phyloP scores from a whole-genome alignment of 2,329 filamentous ascomycete genomes.

The Byssochlamys sp. region DNA sequence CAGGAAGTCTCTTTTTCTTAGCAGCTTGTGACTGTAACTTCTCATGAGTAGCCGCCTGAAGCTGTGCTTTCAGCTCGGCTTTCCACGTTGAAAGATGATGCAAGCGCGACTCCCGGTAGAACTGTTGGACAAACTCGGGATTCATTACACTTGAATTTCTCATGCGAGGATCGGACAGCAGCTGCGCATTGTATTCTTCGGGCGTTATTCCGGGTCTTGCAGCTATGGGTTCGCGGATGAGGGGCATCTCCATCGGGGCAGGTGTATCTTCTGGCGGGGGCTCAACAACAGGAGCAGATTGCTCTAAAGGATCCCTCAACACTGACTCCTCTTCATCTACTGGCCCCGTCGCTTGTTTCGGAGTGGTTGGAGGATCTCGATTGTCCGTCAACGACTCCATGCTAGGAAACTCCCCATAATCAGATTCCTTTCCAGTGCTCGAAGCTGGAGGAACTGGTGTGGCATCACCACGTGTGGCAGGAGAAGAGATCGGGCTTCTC shows the following conservation, averaged over 20 bases:
- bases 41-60: conserved; percentile 70
- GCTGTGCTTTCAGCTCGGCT: conserved; percentile 77
- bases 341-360: background rate
- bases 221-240: conserved; percentile 9
- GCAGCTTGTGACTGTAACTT: conserved; percentile 42
- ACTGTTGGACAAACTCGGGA: conserved; percentile 86
- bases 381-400: conserved; percentile 9
- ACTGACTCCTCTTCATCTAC: background rate
- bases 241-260: conserved; percentile 11
- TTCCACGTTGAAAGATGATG: conserved; percentile 97
- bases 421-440: conserved; percentile 30
- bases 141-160: conserved; percentile 85
- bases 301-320: background rate
- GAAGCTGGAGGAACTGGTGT: conserved; percentile 2
- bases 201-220: conserved; percentile 55
- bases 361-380: background rate
- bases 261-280: conserved; percentile 1
- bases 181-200: conserved; percentile 80
- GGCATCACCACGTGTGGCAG: background rate
- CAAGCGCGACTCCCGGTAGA: conserved; percentile 85
- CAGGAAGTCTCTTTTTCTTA: conserved; percentile 48
- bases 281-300: background rate
- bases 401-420: conserved; percentile 33
- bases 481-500: conserved; percentile 19
- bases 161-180: conserved; percentile 74